Evolutionary conservation across 106 monocot genomes (phyloP).

Genomic region (Dioscorea dumetorum): DNA sequence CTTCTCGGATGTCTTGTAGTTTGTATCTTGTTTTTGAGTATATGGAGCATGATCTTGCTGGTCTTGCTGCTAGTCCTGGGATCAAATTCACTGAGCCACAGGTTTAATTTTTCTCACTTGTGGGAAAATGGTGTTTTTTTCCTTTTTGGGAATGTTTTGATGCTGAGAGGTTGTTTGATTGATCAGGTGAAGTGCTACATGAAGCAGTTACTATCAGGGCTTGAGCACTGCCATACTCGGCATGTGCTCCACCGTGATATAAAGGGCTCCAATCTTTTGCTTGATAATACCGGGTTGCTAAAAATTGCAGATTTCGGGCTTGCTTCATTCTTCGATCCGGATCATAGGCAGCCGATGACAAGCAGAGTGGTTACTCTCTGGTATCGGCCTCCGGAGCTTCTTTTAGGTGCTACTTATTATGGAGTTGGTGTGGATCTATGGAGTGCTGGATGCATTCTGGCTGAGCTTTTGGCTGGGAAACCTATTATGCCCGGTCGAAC

Average conservation of each 20-base stretch:
- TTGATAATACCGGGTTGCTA: conserved; percentile 30
- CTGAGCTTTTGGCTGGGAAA: conserved; percentile 38
- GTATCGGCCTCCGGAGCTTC: conserved; percentile 37
- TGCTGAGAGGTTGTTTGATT: not conserved
- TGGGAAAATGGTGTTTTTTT: no score
- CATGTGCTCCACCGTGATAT: conserved; percentile 38
- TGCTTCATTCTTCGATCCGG: conserved; percentile 32
- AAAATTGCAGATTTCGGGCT: conserved; percentile 45
- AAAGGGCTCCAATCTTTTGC: conserved; percentile 36
- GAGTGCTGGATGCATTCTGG: conserved; percentile 46
- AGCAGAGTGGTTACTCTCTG: conserved; percentile 43
- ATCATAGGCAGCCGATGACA: conserved; percentile 40
- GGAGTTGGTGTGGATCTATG: conserved; percentile 33
- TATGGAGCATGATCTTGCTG: conserved; percentile 49
- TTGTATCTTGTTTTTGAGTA: conserved; percentile 41
- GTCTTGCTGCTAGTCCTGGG: conserved; percentile 29
- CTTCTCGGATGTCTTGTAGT: conserved; percentile 34
- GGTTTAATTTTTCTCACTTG: conserved; percentile 2
- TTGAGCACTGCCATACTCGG: conserved; percentile 31
- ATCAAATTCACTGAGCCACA: conserved; percentile 34
- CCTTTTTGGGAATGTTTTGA: no score
- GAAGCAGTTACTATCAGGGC: conserved; percentile 32
- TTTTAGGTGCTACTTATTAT: conserved; percentile 37
- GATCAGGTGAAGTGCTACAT: conserved; percentile 43
- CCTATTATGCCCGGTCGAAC: conserved; percentile 44